A percentile compares a stretch with the other conserved stretches of the same genome.
phyloP scores from a whole-genome alignment of 345 rosid species.

The Erodium maritimum region DNA sequence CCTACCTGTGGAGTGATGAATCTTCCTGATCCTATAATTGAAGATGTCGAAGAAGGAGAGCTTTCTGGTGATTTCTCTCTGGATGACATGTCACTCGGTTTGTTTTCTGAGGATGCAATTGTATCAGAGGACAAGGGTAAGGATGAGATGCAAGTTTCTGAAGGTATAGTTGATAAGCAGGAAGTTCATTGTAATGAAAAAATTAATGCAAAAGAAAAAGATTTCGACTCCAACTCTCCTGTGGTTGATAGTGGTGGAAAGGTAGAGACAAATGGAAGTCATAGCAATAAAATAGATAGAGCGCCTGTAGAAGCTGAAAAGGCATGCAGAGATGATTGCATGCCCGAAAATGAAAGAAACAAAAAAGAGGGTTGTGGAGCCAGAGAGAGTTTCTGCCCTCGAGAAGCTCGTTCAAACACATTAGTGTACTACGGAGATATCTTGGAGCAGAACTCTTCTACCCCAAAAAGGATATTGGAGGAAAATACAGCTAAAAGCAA shows the following conservation, averaged over 20 bases:
- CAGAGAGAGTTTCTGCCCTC: slow-evolving; percentile 11
- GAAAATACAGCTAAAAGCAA: slow-evolving; percentile 12
- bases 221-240: slow-evolving; percentile 8
- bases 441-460: slow-evolving; percentile 6
- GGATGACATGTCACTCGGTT: slow-evolving; percentile 12
- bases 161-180: slow-evolving; percentile 10
- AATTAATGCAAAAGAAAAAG: slow-evolving; percentile 8
- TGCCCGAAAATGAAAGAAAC: slow-evolving; percentile 10
- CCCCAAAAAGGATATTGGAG: not conserved
- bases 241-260: slow-evolving; percentile 1
- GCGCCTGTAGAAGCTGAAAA: slow-evolving; percentile 11
- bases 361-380: slow-evolving; percentile 12
- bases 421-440: slow-evolving; percentile 2
- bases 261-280: slow-evolving; percentile 11
- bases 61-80: slow-evolving; percentile 28
- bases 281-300: slow-evolving; percentile 12
- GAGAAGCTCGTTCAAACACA: slow-evolving; percentile 4
- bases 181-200: slow-evolving; percentile 9
- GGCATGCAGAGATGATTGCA: not conserved
- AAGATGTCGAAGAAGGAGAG: slow-evolving; percentile 52
- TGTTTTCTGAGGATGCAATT: slow-evolving; percentile 16
- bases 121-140: slow-evolving; percentile 14
- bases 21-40: slow-evolving; percentile 15
- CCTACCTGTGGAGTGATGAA: slow-evolving; percentile 8
- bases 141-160: slow-evolving; percentile 20